Base-by-base conservation (phyloP, 1,284 basidiomycete genomes). In the Austropuccinia psidii region DNA sequence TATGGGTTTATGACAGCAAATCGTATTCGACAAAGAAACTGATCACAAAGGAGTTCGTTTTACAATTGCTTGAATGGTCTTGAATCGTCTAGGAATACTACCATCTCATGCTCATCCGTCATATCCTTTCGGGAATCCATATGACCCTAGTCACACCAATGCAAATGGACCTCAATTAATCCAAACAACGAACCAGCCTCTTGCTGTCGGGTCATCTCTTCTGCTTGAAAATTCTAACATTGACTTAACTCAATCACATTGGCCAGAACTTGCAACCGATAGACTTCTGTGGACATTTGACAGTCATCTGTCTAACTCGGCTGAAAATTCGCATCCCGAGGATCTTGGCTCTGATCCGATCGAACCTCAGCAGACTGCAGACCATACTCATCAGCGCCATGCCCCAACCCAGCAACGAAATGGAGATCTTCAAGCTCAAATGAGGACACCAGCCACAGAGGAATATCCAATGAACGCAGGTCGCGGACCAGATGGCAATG, bases 31-130 rank as follows among this genome's bases (percentile, higher is more conserved):
- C 35, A 33, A 33, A 7, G 13, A 45, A 11, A 11, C 41, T 11
- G 41, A 11, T 45, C 41, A 45, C 41, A 11, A 11, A n/a, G n/a
- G 21, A 1, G 6, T 52, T 52, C 8, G 8, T 9, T 52, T 2
- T 4, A 52, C 29, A 9, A 27, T 2, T 27, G 19, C 3, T n/a
- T n/a, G 21, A n/a, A 4, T 52, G 8, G 29, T 21, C 13, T 21
- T 66, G 1, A 29, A n/a, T n/a, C n/a, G n/a, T 5, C 19, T 31
- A 69, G 67, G 54, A 8, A 37, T 69, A 5, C 39, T 69, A 31
- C 67, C 67, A 1, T 69, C 67, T 19, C 50, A 69, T 27, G 52
- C 67, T 0, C 67, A 69, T 55, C 67, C 67, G 11, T 69, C 67
- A 1, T 69, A 69, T 24, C 67, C 67, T 6, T 69, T 57, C 15